A percentile compares a stretch with the other conserved stretches of the same genome.
Conservation (phyloP, 176 grass and related monocot genomes). For the Neostapfia colusana region DNA sequence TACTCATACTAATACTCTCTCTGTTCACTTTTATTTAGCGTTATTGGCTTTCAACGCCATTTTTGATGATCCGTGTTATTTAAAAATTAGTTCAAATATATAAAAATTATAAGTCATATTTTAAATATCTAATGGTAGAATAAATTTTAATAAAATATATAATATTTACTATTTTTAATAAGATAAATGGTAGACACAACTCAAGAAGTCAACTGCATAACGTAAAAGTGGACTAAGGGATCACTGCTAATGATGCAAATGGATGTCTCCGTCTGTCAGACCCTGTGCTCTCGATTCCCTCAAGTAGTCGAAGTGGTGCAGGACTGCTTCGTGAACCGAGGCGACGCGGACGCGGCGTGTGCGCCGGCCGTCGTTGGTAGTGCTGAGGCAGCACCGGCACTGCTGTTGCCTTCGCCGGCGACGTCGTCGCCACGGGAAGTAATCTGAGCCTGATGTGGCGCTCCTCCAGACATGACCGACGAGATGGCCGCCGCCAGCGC, state of each 20-base stretch:
- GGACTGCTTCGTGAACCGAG: slow-evolving; percentile 30
- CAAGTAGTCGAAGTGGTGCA: slow-evolving; percentile 47
- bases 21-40: too few relatives aligned
- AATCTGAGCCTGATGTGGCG: slow-evolving; percentile 16
- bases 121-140: not conserved
- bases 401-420: slow-evolving; percentile 26
- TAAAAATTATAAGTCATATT: too few relatives aligned
- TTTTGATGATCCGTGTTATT: too few relatives aligned
- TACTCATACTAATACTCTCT: too few relatives aligned
- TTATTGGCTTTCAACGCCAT: too few relatives aligned
- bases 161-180: too few relatives aligned
- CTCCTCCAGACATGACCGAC: slow-evolving; percentile 55
- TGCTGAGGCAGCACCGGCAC: not conserved
- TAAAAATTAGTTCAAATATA: too few relatives aligned
- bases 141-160: too few relatives aligned
- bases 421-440: slow-evolving; percentile 20
- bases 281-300: not conserved
- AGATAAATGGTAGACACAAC: too few relatives aligned
- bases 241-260: not conserved
- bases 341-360: not conserved
- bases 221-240: too few relatives aligned
- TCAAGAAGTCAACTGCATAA: too few relatives aligned
- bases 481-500: slow-evolving; percentile 73
- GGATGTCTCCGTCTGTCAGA: not conserved
- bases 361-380: not conserved